These are phyloP conservation scores for Cryptococcus sp. DNA, from an alignment of 1,284 basidiomycete species.

Conservation along the genomic window DNA sequence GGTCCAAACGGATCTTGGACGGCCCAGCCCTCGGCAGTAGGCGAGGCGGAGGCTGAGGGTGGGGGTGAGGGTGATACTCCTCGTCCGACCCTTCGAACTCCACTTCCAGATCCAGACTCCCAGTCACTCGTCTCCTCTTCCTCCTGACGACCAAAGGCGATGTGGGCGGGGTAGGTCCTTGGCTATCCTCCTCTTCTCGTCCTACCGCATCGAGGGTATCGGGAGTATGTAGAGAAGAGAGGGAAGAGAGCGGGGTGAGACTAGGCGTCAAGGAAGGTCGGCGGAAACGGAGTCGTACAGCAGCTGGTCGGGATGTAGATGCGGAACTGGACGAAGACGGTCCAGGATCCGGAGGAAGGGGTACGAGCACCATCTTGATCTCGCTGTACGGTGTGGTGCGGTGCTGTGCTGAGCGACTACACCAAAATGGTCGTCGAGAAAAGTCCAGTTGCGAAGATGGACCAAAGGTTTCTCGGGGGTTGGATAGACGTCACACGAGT, in stretches of 20 bases:
- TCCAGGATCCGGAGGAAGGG: not conserved
- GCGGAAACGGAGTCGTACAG: too few relatives aligned
- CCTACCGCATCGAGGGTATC: not conserved
- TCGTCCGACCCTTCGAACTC: too few relatives aligned
- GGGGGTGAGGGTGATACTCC: too few relatives aligned
- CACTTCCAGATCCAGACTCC: too few relatives aligned
- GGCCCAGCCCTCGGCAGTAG: too few relatives aligned
- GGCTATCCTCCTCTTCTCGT: not conserved
- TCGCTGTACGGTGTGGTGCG: not conserved
- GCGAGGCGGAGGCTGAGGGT: too few relatives aligned
- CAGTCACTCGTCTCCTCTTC: constrained; percentile 1
- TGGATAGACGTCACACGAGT: not conserved
- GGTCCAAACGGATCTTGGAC: too few relatives aligned
- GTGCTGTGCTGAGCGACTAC: too few relatives aligned
- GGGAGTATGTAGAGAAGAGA: too few relatives aligned
- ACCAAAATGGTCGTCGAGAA: not conserved
- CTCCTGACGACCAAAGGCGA: constrained; percentile 7
- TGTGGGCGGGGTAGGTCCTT: constrained; percentile 11
- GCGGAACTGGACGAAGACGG: not conserved
- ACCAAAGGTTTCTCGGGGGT: not conserved
- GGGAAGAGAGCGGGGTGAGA: not conserved
- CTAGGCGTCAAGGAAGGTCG: not conserved
- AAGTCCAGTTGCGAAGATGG: not conserved
- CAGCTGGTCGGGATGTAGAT: too few relatives aligned
- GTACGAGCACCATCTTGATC: not conserved